Conservation (phyloP, 2,329 filamentous ascomycete species). For the Trichoderma atrobrunneum region DNA sequence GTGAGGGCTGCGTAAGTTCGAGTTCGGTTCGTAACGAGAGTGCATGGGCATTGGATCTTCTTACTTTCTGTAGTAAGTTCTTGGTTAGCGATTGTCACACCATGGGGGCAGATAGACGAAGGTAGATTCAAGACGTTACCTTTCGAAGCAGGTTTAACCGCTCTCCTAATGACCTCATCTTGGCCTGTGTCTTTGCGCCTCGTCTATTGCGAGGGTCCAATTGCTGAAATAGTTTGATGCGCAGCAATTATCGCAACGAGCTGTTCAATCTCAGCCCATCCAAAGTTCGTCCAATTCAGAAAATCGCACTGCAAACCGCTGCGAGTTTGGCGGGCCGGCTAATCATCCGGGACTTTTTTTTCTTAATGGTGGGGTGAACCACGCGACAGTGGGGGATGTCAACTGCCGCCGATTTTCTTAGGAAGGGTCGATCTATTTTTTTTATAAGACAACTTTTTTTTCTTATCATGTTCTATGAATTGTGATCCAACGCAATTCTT, state of each 20-base stretch:
- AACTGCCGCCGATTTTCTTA: slow-evolving; percentile 1
- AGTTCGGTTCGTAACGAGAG: slow-evolving; percentile 19
- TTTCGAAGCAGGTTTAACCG: slow-evolving; percentile 72
- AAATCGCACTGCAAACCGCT: too few species aligned
- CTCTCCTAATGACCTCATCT: slow-evolving; percentile 53
- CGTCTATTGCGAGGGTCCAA: slow-evolving; percentile 10
- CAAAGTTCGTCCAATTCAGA: slow-evolving; percentile 21
- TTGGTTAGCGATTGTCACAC: background rate
- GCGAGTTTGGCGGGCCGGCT: slow-evolving; percentile 24
- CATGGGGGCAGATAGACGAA: slow-evolving; percentile 23
- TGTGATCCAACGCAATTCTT: background rate
- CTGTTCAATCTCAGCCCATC: background rate
- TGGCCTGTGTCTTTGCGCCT: slow-evolving; percentile 22
- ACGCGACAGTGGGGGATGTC: slow-evolving; percentile 6
- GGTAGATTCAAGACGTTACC: slow-evolving; percentile 45
- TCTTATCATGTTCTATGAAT: background rate
- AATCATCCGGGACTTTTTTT: slow-evolving; percentile 24
- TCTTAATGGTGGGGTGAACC: slow-evolving; percentile 15
- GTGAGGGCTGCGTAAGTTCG: slow-evolving; percentile 28
- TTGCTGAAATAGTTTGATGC: slow-evolving; percentile 6
- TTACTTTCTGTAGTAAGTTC: slow-evolving; percentile 42
- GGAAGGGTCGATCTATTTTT: background rate
- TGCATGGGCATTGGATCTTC: slow-evolving; percentile 16
- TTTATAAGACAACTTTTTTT: background rate
- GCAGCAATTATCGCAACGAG: slow-evolving; percentile 1